Percentiles rank a stretch among this genome's conserved stretches.
These are phyloP conservation scores for Kodamaea kaohsiungensis DNA, from an alignment of 805 yeast genomes.

Conservation along the genomic window DNA sequence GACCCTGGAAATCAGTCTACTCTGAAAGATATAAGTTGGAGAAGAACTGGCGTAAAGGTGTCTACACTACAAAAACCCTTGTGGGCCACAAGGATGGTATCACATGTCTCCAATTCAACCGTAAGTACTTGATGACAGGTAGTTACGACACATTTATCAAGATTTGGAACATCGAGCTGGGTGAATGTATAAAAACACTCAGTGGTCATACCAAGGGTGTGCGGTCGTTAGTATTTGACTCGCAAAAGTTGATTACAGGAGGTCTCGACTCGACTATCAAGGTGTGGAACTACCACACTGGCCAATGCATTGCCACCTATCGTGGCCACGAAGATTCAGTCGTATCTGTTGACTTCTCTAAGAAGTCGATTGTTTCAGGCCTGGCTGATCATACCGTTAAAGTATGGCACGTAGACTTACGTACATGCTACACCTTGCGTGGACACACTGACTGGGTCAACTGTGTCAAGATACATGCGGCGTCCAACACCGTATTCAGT, in stretches of 20 bases:
- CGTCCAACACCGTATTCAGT: slow-evolving; percentile 76
- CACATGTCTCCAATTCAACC: slow-evolving; percentile 82
- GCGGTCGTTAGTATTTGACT: slow-evolving; percentile 80
- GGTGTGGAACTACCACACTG: slow-evolving; percentile 95
- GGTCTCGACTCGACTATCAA: slow-evolving; percentile 88
- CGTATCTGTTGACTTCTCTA: slow-evolving; percentile 75
- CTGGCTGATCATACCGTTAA: slow-evolving; percentile 90
- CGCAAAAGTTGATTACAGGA: slow-evolving; percentile 86
- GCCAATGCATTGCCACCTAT: slow-evolving; percentile 91
- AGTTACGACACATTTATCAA: slow-evolving; percentile 88
- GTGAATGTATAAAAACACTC: slow-evolving; percentile 73
- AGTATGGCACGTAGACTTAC: slow-evolving; percentile 94
- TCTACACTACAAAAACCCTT: slow-evolving; percentile 61
- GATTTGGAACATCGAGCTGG: slow-evolving; percentile 89
- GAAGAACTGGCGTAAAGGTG: slow-evolving; percentile 91
- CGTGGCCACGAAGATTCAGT: slow-evolving; percentile 90
- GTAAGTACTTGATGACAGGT: slow-evolving; percentile 79
- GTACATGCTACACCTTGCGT: slow-evolving; percentile 88
- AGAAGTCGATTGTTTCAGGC: slow-evolving; percentile 86
- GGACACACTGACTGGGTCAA: slow-evolving; percentile 95
- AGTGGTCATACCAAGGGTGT: slow-evolving; percentile 91
- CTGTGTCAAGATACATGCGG: slow-evolving; percentile 81
- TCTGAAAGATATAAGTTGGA: slow-evolving; percentile 89
- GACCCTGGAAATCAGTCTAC: slow-evolving; percentile 97
- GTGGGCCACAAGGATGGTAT: slow-evolving; percentile 87